Percentiles rank a stretch among this genome's conserved stretches.
Conservation (phyloP, 768 basidiomycete species). For the Naganishia friedmannii region DNA sequence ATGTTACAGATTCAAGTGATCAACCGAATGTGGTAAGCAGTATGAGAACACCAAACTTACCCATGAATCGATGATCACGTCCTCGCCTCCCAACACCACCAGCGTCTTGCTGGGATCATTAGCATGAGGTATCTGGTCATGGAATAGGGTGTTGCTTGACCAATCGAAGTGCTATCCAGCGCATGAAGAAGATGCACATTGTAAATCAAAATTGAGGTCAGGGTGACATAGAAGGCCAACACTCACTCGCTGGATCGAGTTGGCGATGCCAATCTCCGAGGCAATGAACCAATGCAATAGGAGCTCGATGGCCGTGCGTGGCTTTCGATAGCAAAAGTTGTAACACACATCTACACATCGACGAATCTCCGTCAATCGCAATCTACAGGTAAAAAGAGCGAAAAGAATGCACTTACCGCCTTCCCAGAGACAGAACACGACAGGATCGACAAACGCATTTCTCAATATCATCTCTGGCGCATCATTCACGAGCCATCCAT, state of each 20-base stretch:
- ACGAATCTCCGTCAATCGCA: not conserved
- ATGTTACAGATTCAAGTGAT: not conserved
- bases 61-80: constrained; percentile 71
- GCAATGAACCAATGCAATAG: constrained; percentile 84
- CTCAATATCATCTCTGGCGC: constrained; percentile 66
- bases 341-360: constrained; percentile 72
- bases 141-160: constrained; percentile 83
- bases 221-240: not conserved
- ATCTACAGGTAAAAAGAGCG: no score
- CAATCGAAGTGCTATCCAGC: constrained; percentile 55
- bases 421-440: constrained; percentile 86
- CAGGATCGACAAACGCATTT: constrained; percentile 85
- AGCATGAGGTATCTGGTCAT: constrained; percentile 81
- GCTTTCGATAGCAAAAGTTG: constrained; percentile 77
- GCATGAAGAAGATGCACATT: not conserved
- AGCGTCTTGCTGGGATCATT: constrained; percentile 64
- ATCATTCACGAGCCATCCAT: constrained; percentile 85
- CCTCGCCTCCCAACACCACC: constrained; percentile 78
- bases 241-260: constrained; percentile 66
- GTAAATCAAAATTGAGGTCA: constrained; percentile 16
- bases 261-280: constrained; percentile 80
- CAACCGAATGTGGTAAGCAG: not conserved
- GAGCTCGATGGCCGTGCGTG: constrained; percentile 68
- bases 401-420: constrained; percentile 60
- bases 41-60: constrained; percentile 51